Evolutionary conservation across 2,329 filamentous ascomycete genomes (phyloP).

Genomic region (Trichoderma oligosporum): DNA sequence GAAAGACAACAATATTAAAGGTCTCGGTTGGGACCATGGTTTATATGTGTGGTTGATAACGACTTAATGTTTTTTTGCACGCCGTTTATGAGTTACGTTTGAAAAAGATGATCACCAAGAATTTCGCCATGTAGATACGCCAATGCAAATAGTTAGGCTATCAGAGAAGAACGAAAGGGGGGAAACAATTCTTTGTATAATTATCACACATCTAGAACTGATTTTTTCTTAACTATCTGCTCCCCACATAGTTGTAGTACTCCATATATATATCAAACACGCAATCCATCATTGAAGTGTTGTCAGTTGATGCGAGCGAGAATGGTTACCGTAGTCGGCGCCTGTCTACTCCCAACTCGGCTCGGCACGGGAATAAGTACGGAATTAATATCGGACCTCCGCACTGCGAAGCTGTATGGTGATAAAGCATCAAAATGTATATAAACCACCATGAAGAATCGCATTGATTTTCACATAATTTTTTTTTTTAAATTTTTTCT

Average conservation of each 20-base stretch:
- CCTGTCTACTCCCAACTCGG: not conserved
- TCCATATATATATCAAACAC: not conserved
- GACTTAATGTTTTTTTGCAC: slow-evolving; percentile 15
- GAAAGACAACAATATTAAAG: not conserved
- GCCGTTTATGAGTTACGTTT: slow-evolving; percentile 16
- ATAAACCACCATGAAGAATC: not conserved
- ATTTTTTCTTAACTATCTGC: not conserved
- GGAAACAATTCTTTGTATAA: not conserved
- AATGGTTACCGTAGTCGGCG: not conserved
- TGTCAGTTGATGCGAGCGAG: not conserved
- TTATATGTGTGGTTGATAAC: not conserved
- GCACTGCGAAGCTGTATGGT: not conserved
- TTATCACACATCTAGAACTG: not conserved
- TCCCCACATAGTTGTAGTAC: not conserved
- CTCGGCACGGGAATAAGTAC: slow-evolving; percentile 14
- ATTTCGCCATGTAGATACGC: slow-evolving; percentile 12
- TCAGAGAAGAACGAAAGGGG: not conserved
- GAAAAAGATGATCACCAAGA: not conserved
- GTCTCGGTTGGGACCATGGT: not conserved
- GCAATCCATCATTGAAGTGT: not conserved
- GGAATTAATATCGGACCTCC: slow-evolving; percentile 13
- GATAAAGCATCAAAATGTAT: not conserved
- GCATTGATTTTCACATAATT: not conserved
- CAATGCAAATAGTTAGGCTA: slow-evolving; percentile 12
- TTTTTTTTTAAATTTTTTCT: not conserved